A percentile compares a stretch with the other conserved stretches of the same genome.
These are phyloP conservation scores for Pseudocercospora fuligena DNA, from an alignment of 2,329 filamentous ascomycete species.

Conservation along the genomic window DNA sequence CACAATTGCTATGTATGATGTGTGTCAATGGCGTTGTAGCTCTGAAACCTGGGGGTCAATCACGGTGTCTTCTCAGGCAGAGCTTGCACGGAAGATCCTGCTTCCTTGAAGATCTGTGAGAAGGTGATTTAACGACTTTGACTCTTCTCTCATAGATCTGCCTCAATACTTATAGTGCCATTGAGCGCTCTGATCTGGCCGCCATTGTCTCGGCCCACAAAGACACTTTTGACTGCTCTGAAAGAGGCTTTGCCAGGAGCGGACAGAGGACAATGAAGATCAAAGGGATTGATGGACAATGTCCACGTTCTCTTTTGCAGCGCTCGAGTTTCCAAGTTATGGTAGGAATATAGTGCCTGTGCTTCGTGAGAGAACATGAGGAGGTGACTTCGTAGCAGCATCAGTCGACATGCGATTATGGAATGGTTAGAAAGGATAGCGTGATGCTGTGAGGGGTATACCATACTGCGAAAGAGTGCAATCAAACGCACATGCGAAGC, in stretches of 20 bases:
- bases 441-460: too few relatives aligned
- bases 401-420: neutral
- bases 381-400: neutral
- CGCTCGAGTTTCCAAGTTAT: neutral
- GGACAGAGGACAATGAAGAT: neutral
- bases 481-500: too few relatives aligned
- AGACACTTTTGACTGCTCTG: neutral
- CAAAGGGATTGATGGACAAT: neutral
- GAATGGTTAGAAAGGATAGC: neutral
- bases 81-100: neutral
- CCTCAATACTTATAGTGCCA: neutral
- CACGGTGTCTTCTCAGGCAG: neutral
- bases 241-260: neutral
- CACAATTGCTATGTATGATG: neutral
- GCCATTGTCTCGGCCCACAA: neutral
- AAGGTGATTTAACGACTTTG: neutral
- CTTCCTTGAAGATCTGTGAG: neutral
- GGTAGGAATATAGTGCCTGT: too few relatives aligned
- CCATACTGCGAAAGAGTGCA: too few relatives aligned
- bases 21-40: neutral
- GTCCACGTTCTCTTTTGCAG: neutral
- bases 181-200: neutral
- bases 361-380: too few relatives aligned
- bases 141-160: neutral
- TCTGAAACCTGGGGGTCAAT: neutral